These are phyloP conservation scores for Fagus sylvatica DNA, from an alignment of 306 rosid genomes.

Conservation along the genomic window DNA sequence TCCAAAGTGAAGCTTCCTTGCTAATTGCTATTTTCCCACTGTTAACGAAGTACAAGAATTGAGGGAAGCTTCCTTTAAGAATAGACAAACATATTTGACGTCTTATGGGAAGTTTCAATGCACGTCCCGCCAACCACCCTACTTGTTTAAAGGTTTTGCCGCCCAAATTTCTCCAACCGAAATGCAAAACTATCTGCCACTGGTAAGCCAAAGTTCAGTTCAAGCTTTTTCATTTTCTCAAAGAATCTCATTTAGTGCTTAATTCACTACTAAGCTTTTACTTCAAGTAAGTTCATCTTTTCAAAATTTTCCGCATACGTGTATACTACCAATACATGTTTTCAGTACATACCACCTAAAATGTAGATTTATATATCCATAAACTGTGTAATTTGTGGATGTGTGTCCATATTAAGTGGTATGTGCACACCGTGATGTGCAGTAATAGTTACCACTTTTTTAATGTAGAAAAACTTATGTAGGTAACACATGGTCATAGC, in stretches of 20 bases:
- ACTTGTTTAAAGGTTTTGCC: background rate
- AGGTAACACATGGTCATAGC: background rate
- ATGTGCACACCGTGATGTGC: background rate
- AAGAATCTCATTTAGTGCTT: background rate
- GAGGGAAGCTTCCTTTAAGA: background rate
- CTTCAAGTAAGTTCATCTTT: background rate
- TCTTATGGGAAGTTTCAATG: background rate
- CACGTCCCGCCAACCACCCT: background rate
- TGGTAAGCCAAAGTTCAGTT: constrained; percentile 4
- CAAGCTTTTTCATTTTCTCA: background rate
- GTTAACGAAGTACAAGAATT: background rate
- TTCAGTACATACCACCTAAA: too few relatives aligned
- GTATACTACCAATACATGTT: too few relatives aligned
- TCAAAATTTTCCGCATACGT: background rate
- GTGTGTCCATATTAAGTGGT: too few relatives aligned
- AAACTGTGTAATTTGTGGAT: too few relatives aligned
- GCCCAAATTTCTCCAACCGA: background rate
- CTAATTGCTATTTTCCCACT: background rate
- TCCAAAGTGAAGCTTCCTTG: constrained; percentile 1
- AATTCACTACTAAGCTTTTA: background rate
- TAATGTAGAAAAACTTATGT: background rate
- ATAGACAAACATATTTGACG: background rate
- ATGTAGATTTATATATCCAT: too few relatives aligned
- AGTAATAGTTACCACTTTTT: background rate
- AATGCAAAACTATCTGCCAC: background rate